These are phyloP conservation scores for Colletotrichum somersetense DNA, from an alignment of 2,329 filamentous ascomycete species.

Conservation along the genomic window DNA sequence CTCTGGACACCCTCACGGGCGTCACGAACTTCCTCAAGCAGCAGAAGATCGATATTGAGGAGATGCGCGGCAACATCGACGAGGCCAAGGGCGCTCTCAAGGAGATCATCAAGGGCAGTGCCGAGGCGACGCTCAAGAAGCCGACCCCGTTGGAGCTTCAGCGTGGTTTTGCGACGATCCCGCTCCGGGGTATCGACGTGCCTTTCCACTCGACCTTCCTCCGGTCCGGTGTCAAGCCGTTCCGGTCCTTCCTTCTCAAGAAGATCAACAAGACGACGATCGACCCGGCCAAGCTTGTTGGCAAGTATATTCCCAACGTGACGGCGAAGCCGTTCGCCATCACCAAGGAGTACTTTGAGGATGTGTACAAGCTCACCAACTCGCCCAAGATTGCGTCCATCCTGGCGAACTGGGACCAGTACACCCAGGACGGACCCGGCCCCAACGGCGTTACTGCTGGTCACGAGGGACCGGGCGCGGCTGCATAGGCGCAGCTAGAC, in stretches of 20 bases:
- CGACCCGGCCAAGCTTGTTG: slow-evolving; percentile 94
- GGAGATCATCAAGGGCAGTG: slow-evolving; percentile 90
- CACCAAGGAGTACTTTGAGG: slow-evolving; percentile 99
- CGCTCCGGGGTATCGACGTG: slow-evolving; percentile 96
- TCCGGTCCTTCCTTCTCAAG: slow-evolving; percentile 98
- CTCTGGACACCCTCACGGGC: slow-evolving; percentile 79
- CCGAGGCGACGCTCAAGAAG: slow-evolving; percentile 89
- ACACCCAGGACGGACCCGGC: slow-evolving; percentile 63
- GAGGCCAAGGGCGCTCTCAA: slow-evolving; percentile 91
- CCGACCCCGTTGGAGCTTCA: slow-evolving; percentile 89
- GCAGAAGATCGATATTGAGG: slow-evolving; percentile 97
- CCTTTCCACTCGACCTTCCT: slow-evolving; percentile 99
- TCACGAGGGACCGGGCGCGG: slow-evolving; percentile 57
- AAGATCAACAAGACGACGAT: slow-evolving; percentile 99
- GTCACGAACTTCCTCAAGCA: slow-evolving; percentile 96
- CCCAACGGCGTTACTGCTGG: slow-evolving; percentile 50
- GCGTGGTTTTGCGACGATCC: slow-evolving; percentile 96
- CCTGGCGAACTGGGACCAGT: slow-evolving; percentile 88
- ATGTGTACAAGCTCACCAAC: slow-evolving; percentile 95
- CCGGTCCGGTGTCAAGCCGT: slow-evolving; percentile 97
- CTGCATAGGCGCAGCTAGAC: slow-evolving; percentile 50
- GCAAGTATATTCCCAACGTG: slow-evolving; percentile 99
- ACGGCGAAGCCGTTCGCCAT: slow-evolving; percentile 95
- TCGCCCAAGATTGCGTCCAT: slow-evolving; percentile 81
- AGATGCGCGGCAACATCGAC: slow-evolving; percentile 89